phyloP scores from a whole-genome alignment of 805 yeast species.

The Teunomyces lycoperdinae region DNA sequence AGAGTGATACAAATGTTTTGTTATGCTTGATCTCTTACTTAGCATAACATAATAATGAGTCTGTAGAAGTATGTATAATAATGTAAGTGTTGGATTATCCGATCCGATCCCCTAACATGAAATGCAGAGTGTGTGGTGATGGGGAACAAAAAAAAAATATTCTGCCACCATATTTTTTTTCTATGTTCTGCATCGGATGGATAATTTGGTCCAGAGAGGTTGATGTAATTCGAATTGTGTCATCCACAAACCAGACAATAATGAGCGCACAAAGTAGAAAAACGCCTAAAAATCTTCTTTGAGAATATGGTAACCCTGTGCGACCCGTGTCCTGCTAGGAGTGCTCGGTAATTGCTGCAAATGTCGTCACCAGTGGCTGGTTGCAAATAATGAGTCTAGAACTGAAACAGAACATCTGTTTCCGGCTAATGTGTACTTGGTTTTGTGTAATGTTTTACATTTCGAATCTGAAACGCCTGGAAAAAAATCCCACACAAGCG shows the following conservation, averaged over 20 bases:
- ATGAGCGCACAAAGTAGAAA: neutral
- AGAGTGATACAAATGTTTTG: too few species aligned
- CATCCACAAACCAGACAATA: neutral
- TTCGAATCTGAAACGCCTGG: constrained; percentile 12
- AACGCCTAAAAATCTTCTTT: neutral
- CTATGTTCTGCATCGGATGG: neutral
- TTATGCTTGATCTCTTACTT: too few species aligned
- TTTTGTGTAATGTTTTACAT: constrained; percentile 16
- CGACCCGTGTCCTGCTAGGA: too few species aligned
- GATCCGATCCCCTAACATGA: too few species aligned
- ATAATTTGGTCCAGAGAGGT: neutral
- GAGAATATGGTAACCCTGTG: too few species aligned
- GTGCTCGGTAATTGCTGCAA: neutral
- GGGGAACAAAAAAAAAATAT: neutral
- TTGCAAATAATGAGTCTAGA: constrained; percentile 4
- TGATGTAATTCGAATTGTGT: neutral
- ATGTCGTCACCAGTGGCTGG: neutral
- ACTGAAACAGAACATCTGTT: neutral
- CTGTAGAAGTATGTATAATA: too few species aligned
- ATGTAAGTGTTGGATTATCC: too few species aligned
- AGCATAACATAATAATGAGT: too few species aligned
- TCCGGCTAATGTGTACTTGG: neutral
- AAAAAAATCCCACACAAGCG: constrained; percentile 7
- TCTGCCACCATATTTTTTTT: neutral
- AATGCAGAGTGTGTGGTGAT: too few species aligned